Conservation (phyloP, 1,284 basidiomycete genomes). For the Boletus sp. region DNA sequence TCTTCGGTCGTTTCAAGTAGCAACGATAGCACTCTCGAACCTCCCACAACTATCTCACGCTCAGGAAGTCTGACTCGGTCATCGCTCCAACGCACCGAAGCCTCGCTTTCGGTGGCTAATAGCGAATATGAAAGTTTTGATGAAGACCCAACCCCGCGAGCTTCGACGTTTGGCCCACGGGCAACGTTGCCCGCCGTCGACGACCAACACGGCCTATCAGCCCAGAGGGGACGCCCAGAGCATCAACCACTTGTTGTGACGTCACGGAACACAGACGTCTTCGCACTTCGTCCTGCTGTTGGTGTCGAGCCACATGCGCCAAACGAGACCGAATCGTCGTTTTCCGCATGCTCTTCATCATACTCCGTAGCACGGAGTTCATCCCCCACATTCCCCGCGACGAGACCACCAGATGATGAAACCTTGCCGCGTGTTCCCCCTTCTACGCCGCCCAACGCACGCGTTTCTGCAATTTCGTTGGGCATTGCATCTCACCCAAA, state of each 20-base stretch:
- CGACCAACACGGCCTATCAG: background rate
- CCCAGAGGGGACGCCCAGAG: slow-evolving; percentile 18
- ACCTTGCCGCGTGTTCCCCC: slow-evolving; percentile 4
- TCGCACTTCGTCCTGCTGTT: slow-evolving; percentile 27
- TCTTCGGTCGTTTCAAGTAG: slow-evolving; percentile 9
- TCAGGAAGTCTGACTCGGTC: background rate
- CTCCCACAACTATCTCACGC: slow-evolving; percentile 3
- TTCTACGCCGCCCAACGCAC: slow-evolving; percentile 13
- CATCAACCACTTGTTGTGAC: slow-evolving; percentile 24
- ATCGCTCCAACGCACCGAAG: slow-evolving; percentile 11
- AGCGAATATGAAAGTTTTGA: slow-evolving; percentile 16
- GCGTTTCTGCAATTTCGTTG: slow-evolving; percentile 4
- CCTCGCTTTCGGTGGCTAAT: slow-evolving; percentile 13
- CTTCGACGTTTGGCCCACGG: slow-evolving; percentile 23
- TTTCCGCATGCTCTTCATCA: slow-evolving; percentile 18
- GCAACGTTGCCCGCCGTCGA: background rate
- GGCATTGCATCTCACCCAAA: slow-evolving; percentile 10
- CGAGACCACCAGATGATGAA: background rate
- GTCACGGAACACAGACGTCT: slow-evolving; percentile 2
- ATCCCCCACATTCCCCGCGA: slow-evolving; percentile 17
- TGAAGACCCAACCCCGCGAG: slow-evolving; percentile 34
- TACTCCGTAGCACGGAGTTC: slow-evolving; percentile 15
- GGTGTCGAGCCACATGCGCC: slow-evolving; percentile 31
- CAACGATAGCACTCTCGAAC: slow-evolving; percentile 8
- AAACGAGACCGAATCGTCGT: slow-evolving; percentile 29